phyloP scores from a whole-genome alignment of 2,329 filamentous ascomycete genomes.

The Xylariaceae sp. region DNA sequence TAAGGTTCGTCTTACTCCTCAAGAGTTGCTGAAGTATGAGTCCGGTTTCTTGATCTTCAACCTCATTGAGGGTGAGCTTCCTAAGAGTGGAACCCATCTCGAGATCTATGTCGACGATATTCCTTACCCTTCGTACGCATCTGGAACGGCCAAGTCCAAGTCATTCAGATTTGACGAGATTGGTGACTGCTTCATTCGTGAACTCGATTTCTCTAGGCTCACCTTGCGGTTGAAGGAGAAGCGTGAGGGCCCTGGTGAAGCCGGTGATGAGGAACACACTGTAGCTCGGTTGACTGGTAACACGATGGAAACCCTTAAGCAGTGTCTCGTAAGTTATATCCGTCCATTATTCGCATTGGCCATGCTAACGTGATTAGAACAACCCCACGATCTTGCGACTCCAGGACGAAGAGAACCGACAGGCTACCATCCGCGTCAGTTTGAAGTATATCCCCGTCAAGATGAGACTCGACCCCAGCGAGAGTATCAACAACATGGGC shows the following conservation, averaged over 20 bases:
- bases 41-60: slow-evolving; percentile 93
- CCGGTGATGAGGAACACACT: slow-evolving; percentile 62
- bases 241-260: slow-evolving; percentile 65
- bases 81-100: slow-evolving; percentile 68
- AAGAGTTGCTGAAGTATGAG: slow-evolving; percentile 81
- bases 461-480: slow-evolving; percentile 89
- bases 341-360: background rate
- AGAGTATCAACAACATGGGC: slow-evolving; percentile 99
- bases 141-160: slow-evolving; percentile 66
- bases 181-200: slow-evolving; percentile 91
- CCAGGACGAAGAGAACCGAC: slow-evolving; percentile 68
- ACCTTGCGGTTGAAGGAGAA: slow-evolving; percentile 83
- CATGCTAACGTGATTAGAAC: slow-evolving; percentile 52
- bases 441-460: slow-evolving; percentile 91
- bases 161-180: slow-evolving; percentile 79
- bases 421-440: slow-evolving; percentile 80
- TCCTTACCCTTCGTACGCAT: slow-evolving; percentile 82
- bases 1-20: slow-evolving; percentile 70
- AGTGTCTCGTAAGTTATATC: slow-evolving; percentile 63
- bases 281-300: slow-evolving; percentile 79
- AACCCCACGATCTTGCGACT: slow-evolving; percentile 80
- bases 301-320: slow-evolving; percentile 80
- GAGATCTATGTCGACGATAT: slow-evolving; percentile 94
- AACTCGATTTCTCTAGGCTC: slow-evolving; percentile 92
- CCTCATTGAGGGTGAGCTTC: slow-evolving; percentile 81